These are phyloP conservation scores for Termitomyces eurrhizus DNA, from an alignment of 768 basidiomycete genomes.

Conservation along the genomic window DNA sequence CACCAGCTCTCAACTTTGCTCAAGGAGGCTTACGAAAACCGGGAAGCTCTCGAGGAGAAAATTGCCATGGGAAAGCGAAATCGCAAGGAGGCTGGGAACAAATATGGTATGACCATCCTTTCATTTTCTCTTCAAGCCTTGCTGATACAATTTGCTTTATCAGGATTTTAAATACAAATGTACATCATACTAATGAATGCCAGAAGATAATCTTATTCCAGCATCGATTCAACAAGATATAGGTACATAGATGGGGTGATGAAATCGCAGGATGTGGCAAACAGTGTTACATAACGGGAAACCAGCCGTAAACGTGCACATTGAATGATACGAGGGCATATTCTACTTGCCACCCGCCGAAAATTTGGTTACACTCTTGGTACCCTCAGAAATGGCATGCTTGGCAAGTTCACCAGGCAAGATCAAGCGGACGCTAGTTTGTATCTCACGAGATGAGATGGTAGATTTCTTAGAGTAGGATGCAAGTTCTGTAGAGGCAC, in stretches of 20 bases:
- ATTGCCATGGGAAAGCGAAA: conserved; percentile 82
- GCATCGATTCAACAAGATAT: not conserved
- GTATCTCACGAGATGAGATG: conserved; percentile 86
- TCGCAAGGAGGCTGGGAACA: conserved; percentile 87
- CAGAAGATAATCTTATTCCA: conserved; percentile 1
- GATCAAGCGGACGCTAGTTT: conserved; percentile 80
- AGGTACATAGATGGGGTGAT: conserved; percentile 3
- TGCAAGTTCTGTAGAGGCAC: conserved; percentile 53
- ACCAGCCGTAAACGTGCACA: not conserved
- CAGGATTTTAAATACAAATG: conserved; percentile 12
- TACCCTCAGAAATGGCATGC: conserved; percentile 84
- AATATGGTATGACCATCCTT: conserved; percentile 65
- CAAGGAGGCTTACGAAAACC: conserved; percentile 79
- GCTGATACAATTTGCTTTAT: not conserved
- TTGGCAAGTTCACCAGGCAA: conserved; percentile 84
- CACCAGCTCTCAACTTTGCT: conserved; percentile 80
- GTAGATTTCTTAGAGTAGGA: conserved; percentile 89
- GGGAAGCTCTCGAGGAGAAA: conserved; percentile 77
- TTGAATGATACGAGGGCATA: not conserved
- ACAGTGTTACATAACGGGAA: not conserved
- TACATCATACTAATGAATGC: conserved; percentile 3
- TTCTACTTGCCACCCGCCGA: conserved; percentile 47
- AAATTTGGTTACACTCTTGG: conserved; percentile 35
- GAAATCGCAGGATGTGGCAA: not conserved
- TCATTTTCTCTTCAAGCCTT: too few relatives aligned